Base-by-base conservation (phyloP, 495 filamentous ascomycete genomes). In the Immersiella caudata region DNA sequence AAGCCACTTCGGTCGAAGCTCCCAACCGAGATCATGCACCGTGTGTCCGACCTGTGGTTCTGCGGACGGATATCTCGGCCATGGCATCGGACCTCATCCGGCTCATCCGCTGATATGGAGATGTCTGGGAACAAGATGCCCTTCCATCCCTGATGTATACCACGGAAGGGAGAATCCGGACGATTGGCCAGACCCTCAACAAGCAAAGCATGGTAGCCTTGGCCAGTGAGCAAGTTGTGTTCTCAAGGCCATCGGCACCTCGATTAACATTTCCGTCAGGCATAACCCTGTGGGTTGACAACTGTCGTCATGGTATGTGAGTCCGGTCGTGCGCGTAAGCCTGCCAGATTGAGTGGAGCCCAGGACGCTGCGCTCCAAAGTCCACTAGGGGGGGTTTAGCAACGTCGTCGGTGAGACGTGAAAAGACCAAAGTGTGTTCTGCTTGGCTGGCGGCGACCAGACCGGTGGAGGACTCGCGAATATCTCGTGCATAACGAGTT, bases 401-500 rank as follows among this genome's bases (percentile, higher is more conserved):
- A 55, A 55, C 52, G 22, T 55, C 7, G 6, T 46, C 40, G 9
- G 11, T n/a, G n/a, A 55, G 14, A 55, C 9, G 24, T 21, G n/a
- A n/a, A 46, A 46, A 46, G 16, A 14, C 40, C 40, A 46, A 46
- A 5, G 14, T 2, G 14, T 2, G 16, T 46, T 46, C 40, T 33
- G 8, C 40, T 46, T 5, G 40, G 40, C 40, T 12, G 11, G 40
- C 40, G 49, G 56, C 35, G 26, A 60, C 36, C 52, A 60, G 11
- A 18, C 60, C 46, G 57, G 49, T 35, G 50, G 59, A 40, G 51
- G 40, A 46, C 6, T n/a, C 22, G 27, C 6, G 46, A 8, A 25
- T 60, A 55, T 50, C 50, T 49, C 46, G 51, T 52, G 51, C 65
- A 65, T 62, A 69, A 65, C 35, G 33, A 22, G 61, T 62, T 69